Base-by-base conservation (phyloP, 1,284 basidiomycete genomes). In the Phylloboletellus chloephorus region DNA sequence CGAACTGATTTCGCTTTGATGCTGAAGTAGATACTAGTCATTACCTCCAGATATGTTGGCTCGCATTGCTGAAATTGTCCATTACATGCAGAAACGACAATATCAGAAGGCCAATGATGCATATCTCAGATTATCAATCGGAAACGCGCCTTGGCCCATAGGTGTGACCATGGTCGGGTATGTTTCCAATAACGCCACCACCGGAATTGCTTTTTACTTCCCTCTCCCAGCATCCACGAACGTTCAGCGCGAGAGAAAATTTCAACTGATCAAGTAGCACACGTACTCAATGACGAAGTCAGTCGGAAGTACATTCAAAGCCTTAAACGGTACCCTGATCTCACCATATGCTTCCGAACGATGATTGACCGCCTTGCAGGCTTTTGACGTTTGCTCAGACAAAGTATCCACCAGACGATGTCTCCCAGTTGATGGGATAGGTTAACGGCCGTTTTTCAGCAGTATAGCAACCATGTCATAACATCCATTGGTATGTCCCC, bases 101-200 rank as follows among this genome's bases (percentile, higher is more conserved):
- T 99, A 98, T 57, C 87, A 96, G 56, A 78, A 74, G 44, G 96
- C 96, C 1, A 98, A 98, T 58, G 96, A 99, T 61, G 86, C 93
- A 0, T 99, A 99, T 64, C 78, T 99, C 12, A 86, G 95, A 17
- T 71, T 99, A 23, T 94, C 89, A 4, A 99, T 99, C 48, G 96
- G 96, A 12, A 99, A 97, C 59, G 95, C 96, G 0, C 94, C 96
- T 1, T 99, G 96, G 96, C 96, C 96, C 0, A 98, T 99, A 58
- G 96, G 96, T 41, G 96, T 98, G 5, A 98, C 96, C 45, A 95
- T 95, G 87, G 95, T 97, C 68, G 92, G 89, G 90, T 90, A 61
- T 25, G 82, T 73, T 4, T 34, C 31, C 12, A 38, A 28, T 16
- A 35, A 12, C 44, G 13, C 24, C 34, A 15, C 21, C 17, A 30